Conservation (phyloP, 2,329 filamentous ascomycete genomes). For the Onygena corvina region DNA sequence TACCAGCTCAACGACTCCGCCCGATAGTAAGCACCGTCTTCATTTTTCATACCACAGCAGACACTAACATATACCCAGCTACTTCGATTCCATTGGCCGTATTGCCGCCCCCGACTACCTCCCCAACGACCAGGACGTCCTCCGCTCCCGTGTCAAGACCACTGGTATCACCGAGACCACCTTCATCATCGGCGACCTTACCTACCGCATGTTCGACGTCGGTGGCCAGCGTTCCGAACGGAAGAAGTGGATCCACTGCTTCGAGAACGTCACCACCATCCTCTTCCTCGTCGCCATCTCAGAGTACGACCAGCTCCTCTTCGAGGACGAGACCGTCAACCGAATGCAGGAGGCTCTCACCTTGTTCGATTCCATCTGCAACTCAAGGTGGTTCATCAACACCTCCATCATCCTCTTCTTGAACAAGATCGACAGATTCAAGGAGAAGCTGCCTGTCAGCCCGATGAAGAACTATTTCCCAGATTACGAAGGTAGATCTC, state of each 20-base stretch:
- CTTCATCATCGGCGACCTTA: constrained; percentile 88
- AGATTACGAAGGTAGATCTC: constrained; percentile 54
- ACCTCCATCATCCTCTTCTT: constrained; percentile 62
- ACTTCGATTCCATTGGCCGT: constrained; percentile 88
- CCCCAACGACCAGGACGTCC: constrained; percentile 87
- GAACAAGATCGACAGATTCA: constrained; percentile 65
- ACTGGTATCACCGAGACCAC: constrained; percentile 95
- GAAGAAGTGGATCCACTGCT: constrained; percentile 99
- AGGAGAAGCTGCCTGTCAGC: constrained; percentile 60
- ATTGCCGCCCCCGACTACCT: constrained; percentile 87
- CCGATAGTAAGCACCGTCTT: constrained; percentile 60
- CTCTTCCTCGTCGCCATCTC: constrained; percentile 95
- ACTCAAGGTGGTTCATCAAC: constrained; percentile 61
- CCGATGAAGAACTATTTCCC: constrained; percentile 68
- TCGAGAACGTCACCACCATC: constrained; percentile 94
- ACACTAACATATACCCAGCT: constrained; percentile 43
- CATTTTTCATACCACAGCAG: not conserved
- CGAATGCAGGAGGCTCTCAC: constrained; percentile 62
- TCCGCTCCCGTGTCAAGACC: constrained; percentile 92
- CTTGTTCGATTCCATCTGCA: constrained; percentile 61
- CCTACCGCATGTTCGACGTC: constrained; percentile 95
- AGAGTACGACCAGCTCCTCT: constrained; percentile 90
- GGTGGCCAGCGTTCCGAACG: constrained; percentile 90
- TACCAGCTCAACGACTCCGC: constrained; percentile 95
- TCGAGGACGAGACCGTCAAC: constrained; percentile 88